phyloP scores from a whole-genome alignment of 2,329 filamentous ascomycete genomes.

The Truncatella angustata region DNA sequence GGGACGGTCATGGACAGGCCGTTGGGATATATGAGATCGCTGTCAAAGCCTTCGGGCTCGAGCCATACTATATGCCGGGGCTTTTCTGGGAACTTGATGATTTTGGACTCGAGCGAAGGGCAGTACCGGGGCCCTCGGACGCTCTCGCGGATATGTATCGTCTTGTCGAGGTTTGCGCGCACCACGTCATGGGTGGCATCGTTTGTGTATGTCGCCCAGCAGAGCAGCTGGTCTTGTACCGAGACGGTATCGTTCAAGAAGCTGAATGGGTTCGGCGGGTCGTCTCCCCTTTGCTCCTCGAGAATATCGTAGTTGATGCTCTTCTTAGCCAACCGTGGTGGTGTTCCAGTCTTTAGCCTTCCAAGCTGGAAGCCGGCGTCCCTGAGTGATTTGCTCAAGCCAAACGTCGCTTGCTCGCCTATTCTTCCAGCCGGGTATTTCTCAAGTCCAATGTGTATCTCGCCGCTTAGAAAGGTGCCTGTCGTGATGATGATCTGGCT shows the following conservation, averaged over 20 bases:
- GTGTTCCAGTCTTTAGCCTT: slow-evolving; percentile 92
- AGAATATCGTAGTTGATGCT: slow-evolving; percentile 77
- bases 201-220: slow-evolving; percentile 87
- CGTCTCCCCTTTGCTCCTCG: slow-evolving; percentile 75
- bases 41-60: slow-evolving; percentile 92
- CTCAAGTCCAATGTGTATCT: slow-evolving; percentile 92
- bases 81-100: slow-evolving; percentile 83
- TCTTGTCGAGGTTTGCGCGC: slow-evolving; percentile 87
- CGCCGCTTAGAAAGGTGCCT: slow-evolving; percentile 89
- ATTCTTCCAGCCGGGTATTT: slow-evolving; percentile 85
- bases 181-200: slow-evolving; percentile 78
- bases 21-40: slow-evolving; percentile 89
- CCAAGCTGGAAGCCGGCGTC: slow-evolving; percentile 89
- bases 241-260: slow-evolving; percentile 79
- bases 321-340: slow-evolving; percentile 77
- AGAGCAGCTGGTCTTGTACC: slow-evolving; percentile 80
- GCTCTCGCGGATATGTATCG: slow-evolving; percentile 92
- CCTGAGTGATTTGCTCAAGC: slow-evolving; percentile 83
- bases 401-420: slow-evolving; percentile 90
- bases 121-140: slow-evolving; percentile 95
- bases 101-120: slow-evolving; percentile 90
- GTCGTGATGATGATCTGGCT: slow-evolving; percentile 90
- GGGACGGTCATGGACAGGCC: slow-evolving; percentile 97
- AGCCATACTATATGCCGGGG: slow-evolving; percentile 89
- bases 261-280: slow-evolving; percentile 86